Evolutionary conservation across 179 eudicot species (phyloP).

Genomic region (Silene coronaria): DNA sequence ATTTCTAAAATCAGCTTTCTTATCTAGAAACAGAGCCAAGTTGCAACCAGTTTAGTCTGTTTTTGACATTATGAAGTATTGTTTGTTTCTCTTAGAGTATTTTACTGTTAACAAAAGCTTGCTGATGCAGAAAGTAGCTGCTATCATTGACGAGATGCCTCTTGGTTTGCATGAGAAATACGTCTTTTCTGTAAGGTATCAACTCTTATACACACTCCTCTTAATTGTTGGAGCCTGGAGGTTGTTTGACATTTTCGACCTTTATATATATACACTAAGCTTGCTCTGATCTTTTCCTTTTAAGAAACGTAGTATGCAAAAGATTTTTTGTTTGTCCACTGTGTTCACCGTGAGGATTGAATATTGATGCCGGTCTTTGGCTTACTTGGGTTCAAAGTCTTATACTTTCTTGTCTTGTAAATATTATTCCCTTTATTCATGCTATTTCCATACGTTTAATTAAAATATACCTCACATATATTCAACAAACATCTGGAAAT

Average conservation of each 20-base stretch:
- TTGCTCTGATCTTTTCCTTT: neutral
- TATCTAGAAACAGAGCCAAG: neutral
- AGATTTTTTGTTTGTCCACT: no score
- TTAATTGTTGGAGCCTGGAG: neutral
- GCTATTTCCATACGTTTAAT: no score
- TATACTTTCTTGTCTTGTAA: neutral
- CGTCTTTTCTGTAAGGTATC: conserved; percentile 77
- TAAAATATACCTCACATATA: no score
- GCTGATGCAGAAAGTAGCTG: conserved; percentile 76
- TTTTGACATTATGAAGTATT: conserved; percentile 6
- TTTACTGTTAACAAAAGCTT: conserved; percentile 18
- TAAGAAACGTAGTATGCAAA: neutral
- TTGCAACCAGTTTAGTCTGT: neutral
- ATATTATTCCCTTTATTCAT: neutral
- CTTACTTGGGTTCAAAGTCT: neutral
- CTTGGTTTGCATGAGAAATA: conserved; percentile 74
- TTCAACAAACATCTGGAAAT: no score
- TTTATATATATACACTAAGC: neutral
- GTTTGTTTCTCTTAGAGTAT: neutral
- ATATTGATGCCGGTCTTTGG: neutral
- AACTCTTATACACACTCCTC: conserved; percentile 7
- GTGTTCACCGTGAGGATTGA: no score
- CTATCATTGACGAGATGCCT: conserved; percentile 81
- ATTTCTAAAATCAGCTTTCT: neutral
- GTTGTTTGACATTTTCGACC: neutral